phyloP scores from a whole-genome alignment of 306 rosid genomes.

The Malus domestica region ASM211411v1 NC_041793.1:33802001-33802500 shows the following conservation, averaged over 20 bases:
- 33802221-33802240: neutral
- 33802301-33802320: neutral
- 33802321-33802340: neutral
- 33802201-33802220: neutral
- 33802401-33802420: constrained; percentile 21
- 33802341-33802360: neutral
- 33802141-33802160: neutral
- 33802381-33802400: neutral
- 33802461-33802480: neutral
- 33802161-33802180: neutral
- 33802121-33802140: neutral
- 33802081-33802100: neutral
- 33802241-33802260: neutral
- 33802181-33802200: neutral
- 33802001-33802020: neutral
- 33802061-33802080: neutral
- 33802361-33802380: neutral
- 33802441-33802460: neutral
- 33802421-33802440: neutral
- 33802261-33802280: neutral
- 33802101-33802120: neutral
- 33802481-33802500: constrained; percentile 16
- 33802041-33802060: neutral
- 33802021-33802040: neutral
- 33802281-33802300: neutral